Base-by-base conservation (phyloP, 2,329 filamentous ascomycete genomes). In the Epichloe festucae region DNA sequence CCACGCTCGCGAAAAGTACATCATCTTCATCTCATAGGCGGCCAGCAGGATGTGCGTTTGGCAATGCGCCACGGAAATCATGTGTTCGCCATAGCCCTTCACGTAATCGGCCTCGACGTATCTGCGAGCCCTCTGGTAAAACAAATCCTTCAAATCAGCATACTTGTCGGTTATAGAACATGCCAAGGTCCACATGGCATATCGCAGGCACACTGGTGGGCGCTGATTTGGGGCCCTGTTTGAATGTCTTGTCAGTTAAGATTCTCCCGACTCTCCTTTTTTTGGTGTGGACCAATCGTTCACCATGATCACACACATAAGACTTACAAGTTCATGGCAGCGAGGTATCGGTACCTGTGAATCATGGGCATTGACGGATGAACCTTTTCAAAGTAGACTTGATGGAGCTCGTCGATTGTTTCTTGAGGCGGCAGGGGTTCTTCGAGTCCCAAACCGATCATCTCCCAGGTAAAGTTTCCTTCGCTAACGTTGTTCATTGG, bases 1-100 rank as follows among this genome's bases (percentile, higher is more conserved):
- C 93, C 93, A 97, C 1, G 93, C 93, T 57, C 93, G 76, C 1
- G 93, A 91, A 60, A 97, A 97, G 66, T 89, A 94, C 87, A 97
- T 95, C 77, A 87, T 86, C 70, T 91, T 95, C 73, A 96, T 97
- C 66, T 98, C 93, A 61, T 95, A 96, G 0, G 79, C 82, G 5
- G 83, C 80, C 46, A 94, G 75, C 19, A 97, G 72, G 27, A 82
- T 74, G 76, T 94, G 94, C 1, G 87, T 81, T 65, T 98, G 93
- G 48, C 85, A 87, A 66, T 95, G 88, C 15, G 85, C 84, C 34
- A 96, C 74, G 1, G 85, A 91, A 58, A 96, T 86, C 64, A 94
- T 86, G 57, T 83, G 78, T 66, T 97, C 91, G 50, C 93, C 93
- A 58, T 91, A 89, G 4, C 91, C 90, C 65, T 87, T 93, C 73